Percentiles rank a stretch among this genome's conserved stretches.
These are phyloP conservation scores for Yarrowia sp. DNA, from an alignment of 805 yeast genomes.

Conservation along the genomic window DNA sequence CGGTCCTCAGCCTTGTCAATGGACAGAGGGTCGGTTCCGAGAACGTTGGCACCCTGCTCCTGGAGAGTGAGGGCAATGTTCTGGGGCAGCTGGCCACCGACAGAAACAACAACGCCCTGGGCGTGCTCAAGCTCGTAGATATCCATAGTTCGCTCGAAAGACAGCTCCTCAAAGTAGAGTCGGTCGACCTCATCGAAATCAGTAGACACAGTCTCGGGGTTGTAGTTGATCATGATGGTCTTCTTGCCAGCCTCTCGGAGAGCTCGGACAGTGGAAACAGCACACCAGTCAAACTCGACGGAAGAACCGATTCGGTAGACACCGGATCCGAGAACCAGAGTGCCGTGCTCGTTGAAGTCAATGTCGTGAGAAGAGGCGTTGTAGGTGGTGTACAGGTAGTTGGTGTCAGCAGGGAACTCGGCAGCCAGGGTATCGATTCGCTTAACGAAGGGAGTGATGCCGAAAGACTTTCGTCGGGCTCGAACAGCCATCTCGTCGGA, in stretches of 20 bases:
- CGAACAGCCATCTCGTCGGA: conserved; percentile 82
- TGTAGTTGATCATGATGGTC: conserved; percentile 95
- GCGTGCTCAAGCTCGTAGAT: conserved; percentile 92
- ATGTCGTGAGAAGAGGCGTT: conserved; percentile 89
- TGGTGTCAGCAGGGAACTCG: conserved; percentile 97
- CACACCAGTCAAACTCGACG: conserved; percentile 99
- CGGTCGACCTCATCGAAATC: conserved; percentile 98
- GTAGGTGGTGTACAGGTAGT: conserved; percentile 94
- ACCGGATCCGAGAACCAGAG: conserved; percentile 97
- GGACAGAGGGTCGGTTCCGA: conserved; percentile 94
- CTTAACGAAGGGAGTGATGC: conserved; percentile 91
- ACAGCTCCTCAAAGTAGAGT: conserved; percentile 92
- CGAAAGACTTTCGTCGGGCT: conserved; percentile 76
- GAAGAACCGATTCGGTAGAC: conserved; percentile 98
- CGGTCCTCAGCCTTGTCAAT: conserved; percentile 98
- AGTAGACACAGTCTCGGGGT: conserved; percentile 98
- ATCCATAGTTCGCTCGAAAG: conserved; percentile 96
- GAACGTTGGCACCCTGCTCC: conserved; percentile 73
- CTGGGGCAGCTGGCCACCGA: conserved; percentile 98
- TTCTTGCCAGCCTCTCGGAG: conserved; percentile 84
- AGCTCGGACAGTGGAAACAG: conserved; percentile 94
- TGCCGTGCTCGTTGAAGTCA: conserved; percentile 85
- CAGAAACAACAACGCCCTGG: conserved; percentile 90
- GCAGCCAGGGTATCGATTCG: conserved; percentile 98
- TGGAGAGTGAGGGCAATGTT: conserved; percentile 90